Base-by-base conservation (phyloP, 2,329 filamentous ascomycete species). In the Dothideomycetes sp. region DNA sequence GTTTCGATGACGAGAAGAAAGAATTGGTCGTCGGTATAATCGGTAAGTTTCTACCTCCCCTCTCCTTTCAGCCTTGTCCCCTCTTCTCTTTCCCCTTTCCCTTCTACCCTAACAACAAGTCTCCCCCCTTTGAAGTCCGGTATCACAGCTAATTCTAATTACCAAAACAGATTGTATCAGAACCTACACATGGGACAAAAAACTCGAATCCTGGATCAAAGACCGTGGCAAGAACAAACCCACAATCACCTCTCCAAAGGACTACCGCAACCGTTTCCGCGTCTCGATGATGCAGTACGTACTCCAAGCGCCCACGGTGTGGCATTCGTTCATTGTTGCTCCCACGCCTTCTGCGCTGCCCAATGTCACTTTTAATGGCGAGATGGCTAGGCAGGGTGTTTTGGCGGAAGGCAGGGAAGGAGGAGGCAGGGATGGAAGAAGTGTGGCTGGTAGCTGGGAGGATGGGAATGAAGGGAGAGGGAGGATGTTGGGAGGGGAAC, bases 141-240 rank as follows among this genome's bases (percentile, higher is more conserved):
- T n/a, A n/a, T n/a, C n/a, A n/a, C n/a, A n/a, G n/a, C n/a, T n/a
- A n/a, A n/a, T n/a, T n/a, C n/a, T n/a, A n/a, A n/a, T n/a, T n/a
- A n/a, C n/a, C n/a, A n/a, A n/a, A 56, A 5, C 18, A 41, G 89
- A 98, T 60, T 96, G 91, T 60, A 96, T 98, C 51, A 79, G 91
- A 41, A 98, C 91, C 0, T 98, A 96, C 59, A 98, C 91, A 0
- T 98, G 91, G 87, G 91, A 98, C 68, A 98, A 98, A 71, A 95
- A 95, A 59, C 75, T 98, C n/a, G 91, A 98, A 66, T 91, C 82
- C 41, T 98, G 91, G 91, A 95, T 98, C 73, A 98, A 98, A 63
- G 88, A 96, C 57, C 82, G 89, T 27, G 91, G 93, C 54, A 80
- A 80, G 61, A 81, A 80, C 52, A 76, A 86, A 47, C 93, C 93